These are phyloP conservation scores for Aethionema arabicum DNA, from an alignment of 345 rosid species.

Conservation along the genomic window DNA sequence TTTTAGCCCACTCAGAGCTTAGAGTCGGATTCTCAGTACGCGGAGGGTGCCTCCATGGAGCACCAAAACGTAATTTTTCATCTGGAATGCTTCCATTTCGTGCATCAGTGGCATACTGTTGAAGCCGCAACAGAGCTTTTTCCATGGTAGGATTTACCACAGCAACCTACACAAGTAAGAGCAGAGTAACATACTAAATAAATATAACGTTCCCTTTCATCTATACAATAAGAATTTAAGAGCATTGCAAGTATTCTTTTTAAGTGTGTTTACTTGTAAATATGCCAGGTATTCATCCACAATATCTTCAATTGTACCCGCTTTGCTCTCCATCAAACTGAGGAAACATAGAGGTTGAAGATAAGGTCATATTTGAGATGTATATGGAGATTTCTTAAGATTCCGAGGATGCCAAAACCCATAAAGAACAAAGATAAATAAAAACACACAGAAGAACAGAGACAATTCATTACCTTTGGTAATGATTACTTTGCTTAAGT, in stretches of 20 bases:
- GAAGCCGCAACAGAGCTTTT: slow-evolving; percentile 61
- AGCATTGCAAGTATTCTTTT: slow-evolving; percentile 17
- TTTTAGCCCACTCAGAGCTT: slow-evolving; percentile 69
- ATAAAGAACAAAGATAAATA: no score
- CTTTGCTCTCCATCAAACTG: slow-evolving; percentile 69
- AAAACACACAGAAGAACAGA: slow-evolving; percentile 18
- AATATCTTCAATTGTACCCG: slow-evolving; percentile 75
- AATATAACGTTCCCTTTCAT: not conserved
- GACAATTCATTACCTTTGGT: slow-evolving; percentile 54
- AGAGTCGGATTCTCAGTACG: slow-evolving; percentile 40
- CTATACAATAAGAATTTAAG: not conserved
- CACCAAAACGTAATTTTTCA: slow-evolving; percentile 76
- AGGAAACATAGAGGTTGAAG: slow-evolving; percentile 24
- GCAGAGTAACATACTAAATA: not conserved
- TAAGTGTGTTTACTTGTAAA: slow-evolving; percentile 60
- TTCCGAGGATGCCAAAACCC: no score
- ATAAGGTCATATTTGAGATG: slow-evolving; percentile 4
- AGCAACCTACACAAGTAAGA: slow-evolving; percentile 46
- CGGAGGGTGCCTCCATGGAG: slow-evolving; percentile 96
- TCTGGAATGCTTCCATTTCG: slow-evolving; percentile 58
- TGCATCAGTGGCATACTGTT: slow-evolving; percentile 69
- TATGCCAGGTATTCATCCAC: slow-evolving; percentile 87
- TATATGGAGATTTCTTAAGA: not conserved
- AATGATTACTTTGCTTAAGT: slow-evolving; percentile 79
- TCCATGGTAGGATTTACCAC: slow-evolving; percentile 95